Conservation (phyloP, 768 basidiomycete species). For the Pseudohyphozyma bogoriensis region DNA sequence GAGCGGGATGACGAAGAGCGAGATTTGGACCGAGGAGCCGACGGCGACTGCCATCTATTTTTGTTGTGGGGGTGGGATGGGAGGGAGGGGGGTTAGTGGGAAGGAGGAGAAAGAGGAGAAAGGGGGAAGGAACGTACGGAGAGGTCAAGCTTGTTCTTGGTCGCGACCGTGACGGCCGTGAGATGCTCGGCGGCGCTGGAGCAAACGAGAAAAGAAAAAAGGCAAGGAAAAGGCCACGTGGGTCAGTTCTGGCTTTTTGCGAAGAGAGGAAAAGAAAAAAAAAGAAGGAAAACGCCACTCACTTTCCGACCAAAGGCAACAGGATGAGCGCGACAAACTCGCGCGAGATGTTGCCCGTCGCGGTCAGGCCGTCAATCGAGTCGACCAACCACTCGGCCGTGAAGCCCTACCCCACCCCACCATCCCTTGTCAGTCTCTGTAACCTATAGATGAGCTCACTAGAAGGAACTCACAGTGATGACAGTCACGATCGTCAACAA, state of each 20-base stretch:
- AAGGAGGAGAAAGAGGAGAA: slow-evolving; percentile 45
- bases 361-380: slow-evolving; percentile 62
- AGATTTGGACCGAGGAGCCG: slow-evolving; percentile 53
- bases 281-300: slow-evolving; percentile 47
- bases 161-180: slow-evolving; percentile 82
- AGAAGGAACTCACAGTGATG: slow-evolving; percentile 8
- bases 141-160: slow-evolving; percentile 73
- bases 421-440: too few relatives aligned
- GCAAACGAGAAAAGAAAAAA: slow-evolving; percentile 22
- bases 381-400: slow-evolving; percentile 63
- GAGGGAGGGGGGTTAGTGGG: slow-evolving; percentile 1
- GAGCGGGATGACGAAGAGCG: slow-evolving; percentile 60
- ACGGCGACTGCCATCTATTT: slow-evolving; percentile 4
- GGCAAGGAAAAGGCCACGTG: too few relatives aligned
- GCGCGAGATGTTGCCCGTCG: slow-evolving; percentile 49
- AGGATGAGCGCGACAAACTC: slow-evolving; percentile 85
- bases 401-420: slow-evolving; percentile 41
- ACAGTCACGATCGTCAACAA: slow-evolving; percentile 54
- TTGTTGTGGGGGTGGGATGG: too few relatives aligned
- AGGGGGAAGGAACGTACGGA: slow-evolving; percentile 65
- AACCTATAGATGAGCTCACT: too few relatives aligned
- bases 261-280: slow-evolving; percentile 6
- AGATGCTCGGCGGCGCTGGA: slow-evolving; percentile 56
- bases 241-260: too few relatives aligned
- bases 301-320: slow-evolving; percentile 84